These are phyloP conservation scores for Camellia granthamiana DNA, from an alignment of 148 eudicot genomes.

Conservation along the genomic window DNA sequence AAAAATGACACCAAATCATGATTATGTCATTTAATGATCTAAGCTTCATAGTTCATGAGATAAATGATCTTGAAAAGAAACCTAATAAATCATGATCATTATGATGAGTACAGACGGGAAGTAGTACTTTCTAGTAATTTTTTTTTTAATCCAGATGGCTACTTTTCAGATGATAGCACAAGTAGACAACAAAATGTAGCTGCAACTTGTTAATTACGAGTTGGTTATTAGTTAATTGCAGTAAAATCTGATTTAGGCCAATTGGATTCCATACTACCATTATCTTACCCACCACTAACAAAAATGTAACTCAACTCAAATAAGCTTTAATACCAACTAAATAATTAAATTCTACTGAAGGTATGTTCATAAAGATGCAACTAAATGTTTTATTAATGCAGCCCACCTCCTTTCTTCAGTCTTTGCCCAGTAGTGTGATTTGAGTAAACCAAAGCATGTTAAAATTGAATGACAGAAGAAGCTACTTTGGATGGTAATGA, in stretches of 20 bases:
- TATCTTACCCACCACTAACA: too few relatives aligned
- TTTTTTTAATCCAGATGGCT: slow-evolving; percentile 1
- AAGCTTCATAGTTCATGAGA: background rate
- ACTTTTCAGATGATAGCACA: background rate
- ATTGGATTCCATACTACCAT: too few relatives aligned
- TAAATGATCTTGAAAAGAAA: background rate
- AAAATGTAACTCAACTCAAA: too few relatives aligned
- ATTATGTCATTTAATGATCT: background rate
- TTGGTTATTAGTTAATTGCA: too few relatives aligned
- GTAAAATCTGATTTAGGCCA: too few relatives aligned
- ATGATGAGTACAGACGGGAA: background rate
- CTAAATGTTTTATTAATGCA: background rate
- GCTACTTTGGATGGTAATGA: background rate
- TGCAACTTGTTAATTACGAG: background rate
- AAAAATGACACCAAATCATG: background rate
- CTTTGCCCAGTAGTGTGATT: background rate
- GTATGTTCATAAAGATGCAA: too few relatives aligned
- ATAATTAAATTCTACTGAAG: too few relatives aligned
- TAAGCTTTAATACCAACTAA: too few relatives aligned
- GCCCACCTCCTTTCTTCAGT: background rate
- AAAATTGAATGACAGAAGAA: background rate
- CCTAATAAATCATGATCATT: background rate
- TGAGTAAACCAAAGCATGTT: background rate
- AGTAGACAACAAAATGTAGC: background rate
- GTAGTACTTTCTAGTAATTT: background rate